Percentiles rank a stretch among this genome's conserved stretches.
Conservation (phyloP, 306 rosid species). For the Pyrus bretschneideri region DNA sequence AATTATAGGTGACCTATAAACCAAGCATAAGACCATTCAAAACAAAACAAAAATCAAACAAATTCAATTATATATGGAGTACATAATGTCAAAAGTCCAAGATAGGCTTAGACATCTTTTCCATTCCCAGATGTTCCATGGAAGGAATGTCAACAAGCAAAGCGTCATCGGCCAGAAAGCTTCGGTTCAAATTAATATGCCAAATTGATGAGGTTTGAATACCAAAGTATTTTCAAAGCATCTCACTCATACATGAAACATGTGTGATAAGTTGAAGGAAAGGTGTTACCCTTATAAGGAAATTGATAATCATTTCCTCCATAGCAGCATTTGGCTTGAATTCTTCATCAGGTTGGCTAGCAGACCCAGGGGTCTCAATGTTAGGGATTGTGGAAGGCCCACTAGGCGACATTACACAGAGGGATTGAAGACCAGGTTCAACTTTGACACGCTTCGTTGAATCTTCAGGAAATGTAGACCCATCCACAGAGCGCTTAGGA, state of each 20-base stretch:
- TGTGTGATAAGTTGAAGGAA: constrained; percentile 13
- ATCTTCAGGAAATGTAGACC: constrained; percentile 83
- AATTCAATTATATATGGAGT: neutral
- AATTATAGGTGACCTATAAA: neutral
- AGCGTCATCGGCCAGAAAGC: neutral
- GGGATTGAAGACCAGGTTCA: constrained; percentile 90
- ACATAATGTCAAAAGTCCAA: neutral
- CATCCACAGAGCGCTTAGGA: constrained; percentile 75
- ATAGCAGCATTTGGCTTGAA: constrained; percentile 99
- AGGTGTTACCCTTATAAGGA: constrained; percentile 79
- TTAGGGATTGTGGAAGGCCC: constrained; percentile 89
- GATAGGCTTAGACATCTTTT: neutral
- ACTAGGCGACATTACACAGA: constrained; percentile 94
- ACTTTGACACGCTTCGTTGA: constrained; percentile 87
- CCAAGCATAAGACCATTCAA: neutral
- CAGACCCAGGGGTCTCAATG: constrained; percentile 90
- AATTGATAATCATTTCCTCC: constrained; percentile 99
- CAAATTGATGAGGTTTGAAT: neutral
- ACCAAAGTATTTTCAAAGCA: neutral
- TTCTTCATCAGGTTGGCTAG: constrained; percentile 94
- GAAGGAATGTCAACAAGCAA: neutral
- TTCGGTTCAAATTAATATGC: neutral
- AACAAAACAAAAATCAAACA: neutral
- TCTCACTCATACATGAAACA: constrained; percentile 12
- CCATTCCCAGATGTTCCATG: neutral